Evolutionary conservation across 225 moss, liverwort and hornwort species (phyloP).

Genomic region (Marchantia paleacea): DNA sequence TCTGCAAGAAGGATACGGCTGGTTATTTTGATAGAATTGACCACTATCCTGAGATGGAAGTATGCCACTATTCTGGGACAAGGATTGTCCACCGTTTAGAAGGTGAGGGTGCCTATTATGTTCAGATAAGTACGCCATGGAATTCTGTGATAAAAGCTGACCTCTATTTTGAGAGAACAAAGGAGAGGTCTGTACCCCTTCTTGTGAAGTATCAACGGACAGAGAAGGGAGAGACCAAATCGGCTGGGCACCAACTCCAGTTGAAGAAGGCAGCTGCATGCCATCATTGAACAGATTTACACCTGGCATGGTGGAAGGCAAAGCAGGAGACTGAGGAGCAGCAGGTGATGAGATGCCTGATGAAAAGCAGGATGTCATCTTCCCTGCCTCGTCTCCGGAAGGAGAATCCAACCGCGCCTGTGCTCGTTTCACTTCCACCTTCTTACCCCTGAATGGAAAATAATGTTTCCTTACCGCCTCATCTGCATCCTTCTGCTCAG

Average conservation of each 20-base stretch:
- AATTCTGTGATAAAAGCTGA: slow-evolving; percentile 39
- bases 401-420: slow-evolving; percentile 72
- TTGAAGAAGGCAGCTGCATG: slow-evolving; percentile 48
- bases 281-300: slow-evolving; percentile 55
- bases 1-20: slow-evolving; percentile 47
- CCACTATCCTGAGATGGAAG: slow-evolving; percentile 57
- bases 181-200: slow-evolving; percentile 40
- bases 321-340: slow-evolving; percentile 64
- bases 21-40: slow-evolving; percentile 48
- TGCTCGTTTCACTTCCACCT: slow-evolving; percentile 92
- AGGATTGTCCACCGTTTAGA: slow-evolving; percentile 48
- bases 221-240: slow-evolving; percentile 73
- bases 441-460: slow-evolving; percentile 88
- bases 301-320: slow-evolving; percentile 67
- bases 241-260: slow-evolving; percentile 56
- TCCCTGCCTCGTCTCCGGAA: slow-evolving; percentile 68
- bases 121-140: slow-evolving; percentile 46
- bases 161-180: slow-evolving; percentile 46
- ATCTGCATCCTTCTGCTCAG: slow-evolving; percentile 84
- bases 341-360: slow-evolving; percentile 53
- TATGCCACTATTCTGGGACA: slow-evolving; percentile 52
- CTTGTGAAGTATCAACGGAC: slow-evolving; percentile 49
- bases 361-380: slow-evolving; percentile 62
- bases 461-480: slow-evolving; percentile 72
- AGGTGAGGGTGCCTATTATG: slow-evolving; percentile 44